These are phyloP conservation scores for Elongisporangium prolatum DNA, from an alignment of 352 stramenopile species.

Conservation along the genomic window DNA sequence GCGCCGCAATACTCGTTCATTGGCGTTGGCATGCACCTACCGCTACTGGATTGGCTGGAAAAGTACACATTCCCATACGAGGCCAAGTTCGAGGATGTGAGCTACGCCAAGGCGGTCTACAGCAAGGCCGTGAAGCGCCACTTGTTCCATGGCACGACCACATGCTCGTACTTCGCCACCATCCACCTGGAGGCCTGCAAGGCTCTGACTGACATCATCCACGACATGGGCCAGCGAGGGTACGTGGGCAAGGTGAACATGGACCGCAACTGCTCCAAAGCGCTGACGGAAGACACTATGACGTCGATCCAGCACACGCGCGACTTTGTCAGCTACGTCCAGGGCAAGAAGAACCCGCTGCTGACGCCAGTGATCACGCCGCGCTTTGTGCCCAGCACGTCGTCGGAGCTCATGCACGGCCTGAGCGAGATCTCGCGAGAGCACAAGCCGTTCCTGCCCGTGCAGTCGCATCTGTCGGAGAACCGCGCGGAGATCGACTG, in stretches of 20 bases:
- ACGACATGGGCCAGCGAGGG: conserved; percentile 82
- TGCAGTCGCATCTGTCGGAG: conserved; percentile 92
- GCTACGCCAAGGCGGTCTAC: conserved; percentile 83
- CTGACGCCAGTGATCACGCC: conserved; percentile 91
- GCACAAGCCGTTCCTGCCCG: conserved; percentile 62
- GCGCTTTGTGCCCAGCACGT: conserved; percentile 90
- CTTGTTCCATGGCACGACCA: conserved; percentile 90
- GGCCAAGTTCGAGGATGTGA: conserved; percentile 55
- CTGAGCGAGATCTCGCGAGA: conserved; percentile 79
- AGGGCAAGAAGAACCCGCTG: conserved; percentile 62
- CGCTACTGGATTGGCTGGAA: conserved; percentile 92
- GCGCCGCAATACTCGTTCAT: conserved; percentile 93
- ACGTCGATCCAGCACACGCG: conserved; percentile 79
- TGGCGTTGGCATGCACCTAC: conserved; percentile 91
- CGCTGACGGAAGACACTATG: conserved; percentile 85
- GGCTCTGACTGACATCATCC: conserved; percentile 84
- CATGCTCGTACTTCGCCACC: conserved; percentile 93
- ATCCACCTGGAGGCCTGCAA: conserved; percentile 90
- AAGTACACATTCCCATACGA: conserved; percentile 94
- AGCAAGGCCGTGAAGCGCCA: conserved; percentile 83
- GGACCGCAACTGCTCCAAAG: conserved; percentile 87
- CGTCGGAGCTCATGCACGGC: conserved; percentile 77
- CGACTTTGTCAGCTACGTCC: conserved; percentile 85
- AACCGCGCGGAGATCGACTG: conserved; percentile 87
- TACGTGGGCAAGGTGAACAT: conserved; percentile 96